A percentile compares a stretch with the other conserved stretches of the same genome.
Conservation (phyloP, 805 yeast genomes). For the Starmerella bombicola region DNA sequence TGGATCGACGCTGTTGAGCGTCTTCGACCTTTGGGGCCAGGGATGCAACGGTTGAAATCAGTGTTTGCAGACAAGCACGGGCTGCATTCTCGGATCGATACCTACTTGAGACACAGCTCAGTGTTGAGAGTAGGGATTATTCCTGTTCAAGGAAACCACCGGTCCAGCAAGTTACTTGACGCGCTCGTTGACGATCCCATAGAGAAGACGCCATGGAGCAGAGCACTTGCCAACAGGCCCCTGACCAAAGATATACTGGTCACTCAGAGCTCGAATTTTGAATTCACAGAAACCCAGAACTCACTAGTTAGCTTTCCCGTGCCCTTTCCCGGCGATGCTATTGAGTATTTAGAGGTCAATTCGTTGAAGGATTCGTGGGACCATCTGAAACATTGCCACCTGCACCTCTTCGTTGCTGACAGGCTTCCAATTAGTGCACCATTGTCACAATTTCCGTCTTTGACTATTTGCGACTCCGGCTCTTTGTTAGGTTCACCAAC, state of each 20-base stretch:
- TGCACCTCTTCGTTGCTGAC: conserved; percentile 16
- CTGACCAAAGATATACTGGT: conserved; percentile 28
- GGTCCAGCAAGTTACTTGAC: conserved; percentile 23
- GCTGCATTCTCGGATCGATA: conserved; percentile 24
- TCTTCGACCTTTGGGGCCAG: too few relatives aligned
- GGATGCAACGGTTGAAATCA: conserved; percentile 19
- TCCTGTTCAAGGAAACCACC: conserved; percentile 23
- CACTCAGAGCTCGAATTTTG: conserved; percentile 23
- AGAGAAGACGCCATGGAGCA: conserved; percentile 27
- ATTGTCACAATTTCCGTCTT: neutral
- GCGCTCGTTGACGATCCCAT: conserved; percentile 29
- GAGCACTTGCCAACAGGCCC: conserved; percentile 22
- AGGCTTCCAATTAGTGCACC: neutral
- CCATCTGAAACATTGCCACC: conserved; percentile 24
- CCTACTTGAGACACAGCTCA: conserved; percentile 17
- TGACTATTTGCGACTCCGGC: neutral
- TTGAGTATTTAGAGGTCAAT: conserved; percentile 26
- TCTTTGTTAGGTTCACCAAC: too few relatives aligned
- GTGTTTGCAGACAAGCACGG: conserved; percentile 23
- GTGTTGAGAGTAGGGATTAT: conserved; percentile 25
- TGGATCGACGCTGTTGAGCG: too few relatives aligned
- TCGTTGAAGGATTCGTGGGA: conserved; percentile 24
- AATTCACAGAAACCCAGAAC: conserved; percentile 26
- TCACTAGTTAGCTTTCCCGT: conserved; percentile 26
- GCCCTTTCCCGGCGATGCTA: conserved; percentile 21